Conservation (phyloP, 2,329 filamentous ascomycete genomes). For the Metarhizium album region DNA sequence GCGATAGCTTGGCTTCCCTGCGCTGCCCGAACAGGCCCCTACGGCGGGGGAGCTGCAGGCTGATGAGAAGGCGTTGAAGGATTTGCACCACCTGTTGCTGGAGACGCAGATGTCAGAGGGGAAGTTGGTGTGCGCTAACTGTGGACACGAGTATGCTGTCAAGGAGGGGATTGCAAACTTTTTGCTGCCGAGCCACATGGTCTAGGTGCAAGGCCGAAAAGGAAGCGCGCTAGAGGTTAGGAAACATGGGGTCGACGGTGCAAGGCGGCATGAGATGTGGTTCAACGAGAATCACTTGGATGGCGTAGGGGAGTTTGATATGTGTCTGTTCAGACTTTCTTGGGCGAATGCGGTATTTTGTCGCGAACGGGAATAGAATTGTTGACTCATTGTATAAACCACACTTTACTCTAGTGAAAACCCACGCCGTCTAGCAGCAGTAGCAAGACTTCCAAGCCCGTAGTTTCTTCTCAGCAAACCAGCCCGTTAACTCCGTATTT, state of each 20-base stretch:
- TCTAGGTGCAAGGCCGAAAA: conserved; percentile 21
- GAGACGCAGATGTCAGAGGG: conserved; percentile 87
- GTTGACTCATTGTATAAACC: not conserved
- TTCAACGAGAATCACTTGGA: not conserved
- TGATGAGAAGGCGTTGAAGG: conserved; percentile 60
- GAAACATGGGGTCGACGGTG: not conserved
- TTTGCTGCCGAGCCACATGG: conserved; percentile 82
- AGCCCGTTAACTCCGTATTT: conserved; percentile 11
- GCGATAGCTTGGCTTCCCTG: conserved; percentile 64
- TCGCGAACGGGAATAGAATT: not conserved
- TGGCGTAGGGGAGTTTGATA: conserved; percentile 2
- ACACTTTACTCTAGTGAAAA: not conserved
- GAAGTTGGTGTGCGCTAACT: conserved; percentile 81
- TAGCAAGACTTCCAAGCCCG: not conserved
- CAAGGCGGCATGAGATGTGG: not conserved
- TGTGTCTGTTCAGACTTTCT: not conserved
- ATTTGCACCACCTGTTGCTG: conserved; percentile 71
- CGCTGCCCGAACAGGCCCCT: conserved; percentile 55
- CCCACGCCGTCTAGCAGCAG: not conserved
- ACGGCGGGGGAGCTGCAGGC: conserved; percentile 49
- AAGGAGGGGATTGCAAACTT: conserved; percentile 98
- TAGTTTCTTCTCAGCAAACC: not conserved
- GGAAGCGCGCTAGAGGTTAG: not conserved
- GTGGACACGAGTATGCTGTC: conserved; percentile 86
- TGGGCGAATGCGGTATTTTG: not conserved